Conservation (phyloP, 225 moss, liverwort and hornwort genomes). For the Ulota crispa region DNA sequence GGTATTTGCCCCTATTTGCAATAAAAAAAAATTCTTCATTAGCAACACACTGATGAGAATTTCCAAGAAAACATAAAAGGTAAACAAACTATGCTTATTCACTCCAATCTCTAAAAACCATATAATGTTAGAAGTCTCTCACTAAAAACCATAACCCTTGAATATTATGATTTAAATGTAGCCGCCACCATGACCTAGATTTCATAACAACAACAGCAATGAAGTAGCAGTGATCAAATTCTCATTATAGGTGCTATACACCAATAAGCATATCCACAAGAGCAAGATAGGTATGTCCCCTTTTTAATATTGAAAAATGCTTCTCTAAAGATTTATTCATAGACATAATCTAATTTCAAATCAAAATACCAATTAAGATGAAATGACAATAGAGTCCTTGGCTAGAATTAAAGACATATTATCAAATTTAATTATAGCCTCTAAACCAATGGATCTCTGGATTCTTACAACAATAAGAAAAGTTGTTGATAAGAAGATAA, state of each 20-base stretch:
- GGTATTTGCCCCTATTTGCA: constrained; percentile 90
- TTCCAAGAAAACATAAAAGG: background rate
- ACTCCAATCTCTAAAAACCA: background rate
- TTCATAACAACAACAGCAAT: too few relatives aligned
- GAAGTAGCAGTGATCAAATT: too few relatives aligned
- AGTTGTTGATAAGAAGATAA: constrained; percentile 6
- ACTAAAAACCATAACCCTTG: too few relatives aligned
- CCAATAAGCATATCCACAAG: too few relatives aligned
- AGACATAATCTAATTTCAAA: background rate
- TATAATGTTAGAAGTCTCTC: too few relatives aligned
- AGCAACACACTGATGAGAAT: constrained; percentile 9
- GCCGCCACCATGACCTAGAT: too few relatives aligned
- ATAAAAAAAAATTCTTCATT: constrained; percentile 23
- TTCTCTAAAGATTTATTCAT: too few relatives aligned
- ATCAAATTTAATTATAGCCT: background rate
- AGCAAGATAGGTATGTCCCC: too few relatives aligned
- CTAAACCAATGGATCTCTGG: background rate
- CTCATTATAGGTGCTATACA: too few relatives aligned
- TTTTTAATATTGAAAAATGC: too few relatives aligned
- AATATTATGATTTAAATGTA: too few relatives aligned
- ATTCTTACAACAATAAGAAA: background rate
- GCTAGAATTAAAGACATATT: background rate
- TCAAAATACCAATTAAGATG: background rate
- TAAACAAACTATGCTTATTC: constrained; percentile 5
- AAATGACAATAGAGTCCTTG: background rate